Evolutionary conservation across 257 asterid species (phyloP), one percentile per base, ranked within the genome.

Genomic region (Vinca minor): DNA sequence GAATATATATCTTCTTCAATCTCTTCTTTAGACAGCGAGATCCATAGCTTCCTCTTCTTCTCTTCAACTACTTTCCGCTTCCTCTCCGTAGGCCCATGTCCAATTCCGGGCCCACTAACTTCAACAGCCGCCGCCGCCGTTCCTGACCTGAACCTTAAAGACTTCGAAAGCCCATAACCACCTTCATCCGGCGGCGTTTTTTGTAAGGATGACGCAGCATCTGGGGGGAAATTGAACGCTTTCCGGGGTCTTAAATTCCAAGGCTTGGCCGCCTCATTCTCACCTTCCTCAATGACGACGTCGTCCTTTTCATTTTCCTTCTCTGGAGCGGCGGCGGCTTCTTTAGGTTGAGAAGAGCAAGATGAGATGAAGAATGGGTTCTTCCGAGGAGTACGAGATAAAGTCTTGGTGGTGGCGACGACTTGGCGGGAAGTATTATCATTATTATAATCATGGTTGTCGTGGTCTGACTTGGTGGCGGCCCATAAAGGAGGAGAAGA

Each of bases 1-100:
- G 98, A 74, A 45, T 86, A 91, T 44, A 91, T 71, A 65, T 91
- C 98, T 70, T 91, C 98, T 41, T 91, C 98, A 57, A 91, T 91
- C 79, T 91, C 98, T 58, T 88, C 96, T 63, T 62, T 83, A 17
- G 96, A 81, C 8, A 91, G 76, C 39, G 96, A 84, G 74, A 88
- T 79, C 96, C 92, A 88, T 12, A 91, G 34, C 82, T 71, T 88
- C 84, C 77, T 78, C 80, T 79, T 87, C 81, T 79, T 87, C 31
- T 72, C 79, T 68, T 77, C 80, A 41, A 11, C 62, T 64, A 44
- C 58, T 45, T 55, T 62, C 65, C 70, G 54, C 67, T 55, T 69
- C 68, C 57, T 63, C 63, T 56, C 79, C 58, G 76, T 56, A 46
- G n/a, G n/a, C 72, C 77, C 71, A 63, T n/a, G n/a, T n/a, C n/a